These are phyloP conservation scores for Talaromyces trachyspermus DNA, from an alignment of 495 filamentous ascomycete species.

Conservation along the genomic window DNA sequence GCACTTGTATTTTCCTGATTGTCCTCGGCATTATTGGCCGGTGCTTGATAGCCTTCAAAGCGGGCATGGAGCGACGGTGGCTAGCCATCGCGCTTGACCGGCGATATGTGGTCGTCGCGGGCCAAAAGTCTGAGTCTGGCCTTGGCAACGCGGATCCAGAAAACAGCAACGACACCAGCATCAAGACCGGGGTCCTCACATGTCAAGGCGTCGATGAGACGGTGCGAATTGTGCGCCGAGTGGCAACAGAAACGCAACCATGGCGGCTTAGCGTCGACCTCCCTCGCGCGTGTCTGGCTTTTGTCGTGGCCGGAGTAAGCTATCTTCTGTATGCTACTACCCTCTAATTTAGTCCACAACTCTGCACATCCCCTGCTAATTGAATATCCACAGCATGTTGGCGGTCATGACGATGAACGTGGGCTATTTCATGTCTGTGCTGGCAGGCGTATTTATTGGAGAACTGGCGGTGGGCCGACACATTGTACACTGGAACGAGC, in stretches of 20 bases:
- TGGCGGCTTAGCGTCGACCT: slow-evolving; percentile 78
- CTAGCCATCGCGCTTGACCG: slow-evolving; percentile 58
- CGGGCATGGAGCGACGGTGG: slow-evolving; percentile 48
- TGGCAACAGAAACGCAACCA: slow-evolving; percentile 40
- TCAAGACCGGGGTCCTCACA: slow-evolving; percentile 50
- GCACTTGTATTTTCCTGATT: slow-evolving; percentile 82
- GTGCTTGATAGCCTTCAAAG: slow-evolving; percentile 58
- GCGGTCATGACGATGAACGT: slow-evolving; percentile 98
- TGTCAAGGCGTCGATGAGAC: slow-evolving; percentile 68
- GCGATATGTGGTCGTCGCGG: slow-evolving; percentile 67
- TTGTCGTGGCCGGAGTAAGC: slow-evolving; percentile 63
- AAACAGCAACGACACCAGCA: too few species aligned
- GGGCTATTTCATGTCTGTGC: slow-evolving; percentile 86
- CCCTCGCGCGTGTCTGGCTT: slow-evolving; percentile 60
- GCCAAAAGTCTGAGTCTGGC: slow-evolving; percentile 49
- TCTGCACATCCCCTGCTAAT: slow-evolving; percentile 9
- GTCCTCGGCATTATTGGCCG: slow-evolving; percentile 62
- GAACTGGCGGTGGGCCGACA: slow-evolving; percentile 75
- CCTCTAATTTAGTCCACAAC: not conserved
- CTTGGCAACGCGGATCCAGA: slow-evolving; percentile 47
- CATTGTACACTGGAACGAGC: slow-evolving; percentile 22
- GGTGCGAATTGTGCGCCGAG: slow-evolving; percentile 56
- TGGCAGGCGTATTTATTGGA: slow-evolving; percentile 76
- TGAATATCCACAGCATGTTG: slow-evolving; percentile 74
- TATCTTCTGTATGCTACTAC: slow-evolving; percentile 67